phyloP scores from a whole-genome alignment of 805 yeast genomes.

The Priceomyces haplophilus region DNA sequence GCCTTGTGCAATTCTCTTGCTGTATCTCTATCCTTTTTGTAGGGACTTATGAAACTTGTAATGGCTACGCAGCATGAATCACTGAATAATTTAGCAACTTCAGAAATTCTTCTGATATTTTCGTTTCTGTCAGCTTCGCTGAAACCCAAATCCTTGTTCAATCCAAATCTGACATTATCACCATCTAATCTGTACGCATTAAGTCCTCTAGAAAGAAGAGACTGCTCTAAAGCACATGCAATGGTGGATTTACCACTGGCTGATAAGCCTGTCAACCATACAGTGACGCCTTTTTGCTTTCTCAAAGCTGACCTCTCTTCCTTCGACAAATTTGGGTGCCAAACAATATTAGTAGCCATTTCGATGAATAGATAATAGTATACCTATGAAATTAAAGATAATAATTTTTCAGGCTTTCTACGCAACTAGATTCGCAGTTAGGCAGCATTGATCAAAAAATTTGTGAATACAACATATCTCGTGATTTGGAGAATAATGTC shows the following conservation, averaged over 20 bases:
- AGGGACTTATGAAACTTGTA: conserved; percentile 92
- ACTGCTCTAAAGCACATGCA: conserved; percentile 91
- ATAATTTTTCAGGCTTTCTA: too few species aligned
- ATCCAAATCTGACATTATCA: conserved; percentile 90
- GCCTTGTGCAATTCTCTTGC: conserved; percentile 84
- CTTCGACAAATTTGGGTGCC: conserved; percentile 90
- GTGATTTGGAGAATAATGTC: conserved; percentile 1
- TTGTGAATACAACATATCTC: conserved; percentile 5
- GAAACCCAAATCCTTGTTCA: conserved; percentile 93
- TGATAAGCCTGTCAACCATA: conserved; percentile 94
- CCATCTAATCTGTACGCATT: conserved; percentile 89
- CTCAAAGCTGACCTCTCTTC: conserved; percentile 70
- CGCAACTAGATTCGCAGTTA: background rate
- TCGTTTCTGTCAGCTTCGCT: conserved; percentile 89
- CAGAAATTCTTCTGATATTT: conserved; percentile 91
- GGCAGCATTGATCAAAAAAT: conserved; percentile 2
- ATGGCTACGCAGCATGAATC: conserved; percentile 87
- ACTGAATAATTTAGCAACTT: conserved; percentile 90
- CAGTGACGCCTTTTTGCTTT: conserved; percentile 82
- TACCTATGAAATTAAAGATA: background rate
- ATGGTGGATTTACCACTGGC: conserved; percentile 95
- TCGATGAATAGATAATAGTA: conserved; percentile 6
- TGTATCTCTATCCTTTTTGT: conserved; percentile 74
- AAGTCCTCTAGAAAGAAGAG: conserved; percentile 63
- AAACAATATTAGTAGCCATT: conserved; percentile 95